Evolutionary conservation across 2,329 filamentous ascomycete genomes (phyloP).

Genomic region (Colletotrichum sp.): DNA sequence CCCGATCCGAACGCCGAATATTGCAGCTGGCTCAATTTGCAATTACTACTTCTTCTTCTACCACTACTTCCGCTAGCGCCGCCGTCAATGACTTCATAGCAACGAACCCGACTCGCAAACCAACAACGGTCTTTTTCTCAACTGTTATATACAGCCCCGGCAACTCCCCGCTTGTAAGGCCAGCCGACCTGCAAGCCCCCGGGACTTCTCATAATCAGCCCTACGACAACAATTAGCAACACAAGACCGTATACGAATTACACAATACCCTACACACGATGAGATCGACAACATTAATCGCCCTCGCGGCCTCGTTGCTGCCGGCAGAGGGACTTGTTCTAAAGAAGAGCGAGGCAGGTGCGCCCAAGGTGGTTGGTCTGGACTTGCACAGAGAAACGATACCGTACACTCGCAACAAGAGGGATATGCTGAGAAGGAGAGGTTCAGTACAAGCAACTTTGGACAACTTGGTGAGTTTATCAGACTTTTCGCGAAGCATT

Average conservation of each 20-base stretch:
- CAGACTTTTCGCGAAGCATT: background rate
- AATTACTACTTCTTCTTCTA: background rate
- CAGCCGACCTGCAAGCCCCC: background rate
- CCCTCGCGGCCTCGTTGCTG: constrained; percentile 32
- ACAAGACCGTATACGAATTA: background rate
- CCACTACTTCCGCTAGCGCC: background rate
- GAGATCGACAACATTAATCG: constrained; percentile 37
- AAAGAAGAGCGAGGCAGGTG: constrained; percentile 32
- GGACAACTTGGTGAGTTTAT: constrained; percentile 58
- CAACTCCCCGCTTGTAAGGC: background rate
- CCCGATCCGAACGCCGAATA: background rate
- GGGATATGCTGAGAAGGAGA: constrained; percentile 39
- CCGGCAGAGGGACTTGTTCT: constrained; percentile 32
- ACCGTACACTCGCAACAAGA: constrained; percentile 18
- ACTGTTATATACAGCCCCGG: background rate
- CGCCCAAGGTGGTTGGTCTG: constrained; percentile 50
- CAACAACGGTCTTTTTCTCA: background rate
- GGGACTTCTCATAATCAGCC: background rate
- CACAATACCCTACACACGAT: constrained; percentile 29
- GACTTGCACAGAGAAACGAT: constrained; percentile 43
- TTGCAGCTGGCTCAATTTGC: background rate
- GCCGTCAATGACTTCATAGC: constrained; percentile 20
- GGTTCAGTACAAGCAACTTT: constrained; percentile 49
- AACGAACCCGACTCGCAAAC: background rate
- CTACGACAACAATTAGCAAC: background rate